Evolutionary conservation across 1,284 basidiomycete genomes (phyloP).

Genomic region (Cutaneotrichosporon sp.): DNA sequence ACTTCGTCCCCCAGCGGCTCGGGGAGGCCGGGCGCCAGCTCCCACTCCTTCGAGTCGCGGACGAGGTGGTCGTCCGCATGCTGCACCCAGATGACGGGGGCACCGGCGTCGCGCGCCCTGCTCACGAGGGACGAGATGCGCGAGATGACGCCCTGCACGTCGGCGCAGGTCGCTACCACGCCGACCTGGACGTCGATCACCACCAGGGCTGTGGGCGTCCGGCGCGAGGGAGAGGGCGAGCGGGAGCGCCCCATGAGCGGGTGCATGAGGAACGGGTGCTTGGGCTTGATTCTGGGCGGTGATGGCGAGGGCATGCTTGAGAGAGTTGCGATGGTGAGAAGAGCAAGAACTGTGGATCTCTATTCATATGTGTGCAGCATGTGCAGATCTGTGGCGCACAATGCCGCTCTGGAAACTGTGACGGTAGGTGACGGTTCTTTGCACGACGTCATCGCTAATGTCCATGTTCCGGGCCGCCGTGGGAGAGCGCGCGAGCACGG

Average conservation of each 20-base stretch:
- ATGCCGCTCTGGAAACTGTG: too few species aligned
- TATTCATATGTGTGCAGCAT: too few species aligned
- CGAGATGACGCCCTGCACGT: not conserved
- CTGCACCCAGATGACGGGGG: constrained; percentile 15
- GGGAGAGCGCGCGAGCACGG: not conserved
- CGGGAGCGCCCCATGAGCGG: not conserved
- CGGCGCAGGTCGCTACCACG: not conserved
- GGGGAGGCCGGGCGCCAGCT: constrained; percentile 3
- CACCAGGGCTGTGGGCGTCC: constrained; percentile 8
- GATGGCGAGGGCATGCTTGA: not conserved
- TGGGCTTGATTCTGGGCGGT: not conserved
- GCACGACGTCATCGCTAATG: not conserved
- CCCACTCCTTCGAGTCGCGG: constrained; percentile 2
- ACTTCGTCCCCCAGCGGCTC: not conserved
- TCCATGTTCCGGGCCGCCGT: not conserved
- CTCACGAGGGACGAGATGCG: not conserved
- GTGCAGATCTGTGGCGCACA: too few species aligned
- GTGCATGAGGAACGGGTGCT: not conserved
- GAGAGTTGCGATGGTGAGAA: not conserved
- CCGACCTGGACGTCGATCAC: constrained; percentile 16
- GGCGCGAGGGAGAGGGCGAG: not conserved
- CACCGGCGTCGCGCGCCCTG: constrained; percentile 3
- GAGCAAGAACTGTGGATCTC: too few species aligned
- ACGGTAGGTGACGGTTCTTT: too few species aligned
- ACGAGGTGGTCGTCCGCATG: constrained; percentile 5